A percentile compares a stretch with the other conserved stretches of the same genome.
phyloP scores from a whole-genome alignment of 805 yeast species.

The Suhomyces kilbournensis region DNA sequence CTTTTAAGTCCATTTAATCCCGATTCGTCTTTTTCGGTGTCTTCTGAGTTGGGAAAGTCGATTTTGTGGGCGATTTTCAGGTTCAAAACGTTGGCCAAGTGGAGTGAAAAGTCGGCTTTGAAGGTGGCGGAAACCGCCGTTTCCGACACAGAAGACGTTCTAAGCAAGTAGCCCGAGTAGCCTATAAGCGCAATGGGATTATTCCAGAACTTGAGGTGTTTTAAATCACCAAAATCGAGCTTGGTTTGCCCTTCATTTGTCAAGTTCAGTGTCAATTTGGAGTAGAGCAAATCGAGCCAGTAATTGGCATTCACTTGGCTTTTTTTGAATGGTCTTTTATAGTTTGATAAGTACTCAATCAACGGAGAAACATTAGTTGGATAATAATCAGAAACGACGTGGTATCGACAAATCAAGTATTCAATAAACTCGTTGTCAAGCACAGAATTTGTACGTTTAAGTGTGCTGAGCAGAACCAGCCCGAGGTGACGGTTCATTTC shows the following conservation, averaged over 20 bases:
- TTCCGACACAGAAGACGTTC: constrained; percentile 10
- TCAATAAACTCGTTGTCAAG: constrained; percentile 22
- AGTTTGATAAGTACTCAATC: constrained; percentile 25
- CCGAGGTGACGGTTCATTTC: constrained; percentile 17
- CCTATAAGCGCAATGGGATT: constrained; percentile 25
- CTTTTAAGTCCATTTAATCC: background rate
- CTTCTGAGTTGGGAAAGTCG: constrained; percentile 46
- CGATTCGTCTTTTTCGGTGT: constrained; percentile 13
- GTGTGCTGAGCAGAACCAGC: constrained; percentile 4
- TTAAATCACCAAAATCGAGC: constrained; percentile 15
- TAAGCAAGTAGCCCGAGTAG: constrained; percentile 26
- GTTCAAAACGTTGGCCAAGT: constrained; percentile 5
- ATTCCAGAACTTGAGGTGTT: constrained; percentile 17
- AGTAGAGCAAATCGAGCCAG: constrained; percentile 33
- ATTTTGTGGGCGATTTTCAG: constrained; percentile 17
- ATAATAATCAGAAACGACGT: constrained; percentile 27
- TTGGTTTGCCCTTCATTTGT: constrained; percentile 14
- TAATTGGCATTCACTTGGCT: constrained; percentile 32
- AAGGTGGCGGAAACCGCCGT: constrained; percentile 9
- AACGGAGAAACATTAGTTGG: constrained; percentile 19
- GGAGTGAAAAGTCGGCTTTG: constrained; percentile 1
- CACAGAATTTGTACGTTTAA: constrained; percentile 3
- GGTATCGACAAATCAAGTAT: constrained; percentile 32
- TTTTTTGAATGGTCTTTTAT: constrained; percentile 15
- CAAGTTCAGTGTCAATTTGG: constrained; percentile 15